These are phyloP conservation scores for Saccharomycopsis javanensis DNA, from an alignment of 805 yeast species.

Conservation along the genomic window DNA sequence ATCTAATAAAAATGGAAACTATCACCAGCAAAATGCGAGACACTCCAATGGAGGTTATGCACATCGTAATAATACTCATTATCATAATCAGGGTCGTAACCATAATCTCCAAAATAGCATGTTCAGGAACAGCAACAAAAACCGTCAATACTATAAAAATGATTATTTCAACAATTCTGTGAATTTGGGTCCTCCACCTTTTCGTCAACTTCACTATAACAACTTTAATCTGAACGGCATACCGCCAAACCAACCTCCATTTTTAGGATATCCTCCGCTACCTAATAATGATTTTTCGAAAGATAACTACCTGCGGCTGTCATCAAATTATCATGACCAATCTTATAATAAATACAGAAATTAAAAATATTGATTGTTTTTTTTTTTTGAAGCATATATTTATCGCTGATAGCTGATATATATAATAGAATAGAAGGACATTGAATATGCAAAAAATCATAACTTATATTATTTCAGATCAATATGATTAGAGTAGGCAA, in stretches of 20 bases:
- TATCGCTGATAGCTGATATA: too few species aligned
- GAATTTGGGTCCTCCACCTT: neutral
- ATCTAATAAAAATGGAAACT: neutral
- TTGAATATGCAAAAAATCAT: too few species aligned
- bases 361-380: neutral
- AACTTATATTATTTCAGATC: too few species aligned
- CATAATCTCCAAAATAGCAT: neutral
- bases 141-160: neutral
- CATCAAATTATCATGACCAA: neutral
- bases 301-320: neutral
- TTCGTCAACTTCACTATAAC: neutral
- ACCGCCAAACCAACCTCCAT: neutral
- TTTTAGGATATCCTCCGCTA: neutral
- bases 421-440: too few species aligned
- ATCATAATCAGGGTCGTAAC: neutral
- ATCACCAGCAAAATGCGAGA: neutral
- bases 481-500: too few species aligned
- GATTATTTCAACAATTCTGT: neutral
- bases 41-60: neutral
- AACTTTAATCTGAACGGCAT: neutral
- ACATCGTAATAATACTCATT: neutral
- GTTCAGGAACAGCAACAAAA: neutral
- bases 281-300: neutral
- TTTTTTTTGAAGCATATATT: neutral
- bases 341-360: neutral